Evolutionary conservation across 2,329 filamentous ascomycete species (phyloP).

Genomic region (Alternaria angustiovoidea): DNA sequence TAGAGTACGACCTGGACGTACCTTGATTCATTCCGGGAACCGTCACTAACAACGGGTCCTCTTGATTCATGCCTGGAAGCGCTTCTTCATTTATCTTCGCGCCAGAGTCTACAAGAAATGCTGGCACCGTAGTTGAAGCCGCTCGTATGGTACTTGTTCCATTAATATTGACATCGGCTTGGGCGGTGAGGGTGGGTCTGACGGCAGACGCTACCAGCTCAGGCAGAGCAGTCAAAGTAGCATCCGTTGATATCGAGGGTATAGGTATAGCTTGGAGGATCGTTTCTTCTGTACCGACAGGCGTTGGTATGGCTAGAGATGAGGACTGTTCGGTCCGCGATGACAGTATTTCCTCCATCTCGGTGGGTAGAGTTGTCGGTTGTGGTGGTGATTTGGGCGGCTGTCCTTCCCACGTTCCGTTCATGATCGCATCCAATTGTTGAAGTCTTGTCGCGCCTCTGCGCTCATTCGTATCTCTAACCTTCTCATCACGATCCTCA

Average conservation of each 20-base stretch:
- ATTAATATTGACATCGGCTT: not conserved
- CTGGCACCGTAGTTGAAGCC: not conserved
- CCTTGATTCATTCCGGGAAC: conserved; percentile 5
- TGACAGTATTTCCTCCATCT: not conserved
- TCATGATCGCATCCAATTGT: not conserved
- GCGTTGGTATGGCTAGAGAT: not conserved
- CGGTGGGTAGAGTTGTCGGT: not conserved
- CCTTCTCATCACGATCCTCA: not conserved
- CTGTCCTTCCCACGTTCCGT: not conserved
- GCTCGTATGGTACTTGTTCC: not conserved
- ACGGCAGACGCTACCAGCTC: not conserved
- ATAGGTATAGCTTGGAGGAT: not conserved
- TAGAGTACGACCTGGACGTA: too few relatives aligned
- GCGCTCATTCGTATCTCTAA: not conserved
- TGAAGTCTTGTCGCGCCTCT: not conserved
- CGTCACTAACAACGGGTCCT: not conserved
- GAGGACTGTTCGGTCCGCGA: not conserved
- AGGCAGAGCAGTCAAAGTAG: not conserved
- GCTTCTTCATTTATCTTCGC: not conserved
- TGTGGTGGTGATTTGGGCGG: not conserved
- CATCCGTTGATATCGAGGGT: not conserved
- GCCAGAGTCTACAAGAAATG: not conserved
- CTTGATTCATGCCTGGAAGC: conserved; percentile 18
- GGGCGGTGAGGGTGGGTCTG: not conserved
- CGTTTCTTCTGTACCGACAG: not conserved